Evolutionary conservation across 192 early-diverging fungal species (phyloP).

Genomic region (Phlyctochytrium bullatum): DNA sequence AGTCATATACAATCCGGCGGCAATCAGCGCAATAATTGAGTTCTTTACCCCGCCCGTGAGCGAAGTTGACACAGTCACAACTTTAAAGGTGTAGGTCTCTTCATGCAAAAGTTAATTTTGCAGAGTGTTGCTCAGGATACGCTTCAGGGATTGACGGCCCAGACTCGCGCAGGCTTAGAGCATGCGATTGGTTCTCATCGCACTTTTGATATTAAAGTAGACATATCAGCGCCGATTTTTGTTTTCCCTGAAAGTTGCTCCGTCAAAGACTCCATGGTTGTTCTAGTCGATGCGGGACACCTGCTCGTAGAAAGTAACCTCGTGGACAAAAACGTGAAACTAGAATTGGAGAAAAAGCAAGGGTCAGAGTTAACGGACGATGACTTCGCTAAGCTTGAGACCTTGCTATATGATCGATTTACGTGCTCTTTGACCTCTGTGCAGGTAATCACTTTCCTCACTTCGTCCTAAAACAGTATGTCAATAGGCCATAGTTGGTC

Average conservation of each 20-base stretch:
- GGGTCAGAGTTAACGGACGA: constrained; percentile 53
- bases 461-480: constrained; percentile 4
- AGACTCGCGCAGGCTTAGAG: constrained; percentile 84
- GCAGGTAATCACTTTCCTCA: constrained; percentile 55
- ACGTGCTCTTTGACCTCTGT: constrained; percentile 74
- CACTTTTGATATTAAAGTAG: constrained; percentile 86
- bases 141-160: constrained; percentile 80
- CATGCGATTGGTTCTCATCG: constrained; percentile 86
- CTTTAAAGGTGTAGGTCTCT: constrained; percentile 18
- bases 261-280: constrained; percentile 57
- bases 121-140: constrained; percentile 75
- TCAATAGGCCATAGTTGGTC: constrained; percentile 66
- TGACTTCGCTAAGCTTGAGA: constrained; percentile 70
- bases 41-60: constrained; percentile 83
- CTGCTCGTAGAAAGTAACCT: constrained; percentile 85
- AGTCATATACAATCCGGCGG: constrained; percentile 81
- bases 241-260: constrained; percentile 71
- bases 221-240: constrained; percentile 95
- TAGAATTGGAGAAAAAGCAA: constrained; percentile 67
- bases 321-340: constrained; percentile 64
- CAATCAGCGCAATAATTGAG: constrained; percentile 68
- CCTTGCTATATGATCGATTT: constrained; percentile 91
- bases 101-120: not conserved
- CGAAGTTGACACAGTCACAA: constrained; percentile 63
- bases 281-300: constrained; percentile 90